phyloP scores from a whole-genome alignment of 2,329 filamentous ascomycete species.

The Xylaria sp. region DNA sequence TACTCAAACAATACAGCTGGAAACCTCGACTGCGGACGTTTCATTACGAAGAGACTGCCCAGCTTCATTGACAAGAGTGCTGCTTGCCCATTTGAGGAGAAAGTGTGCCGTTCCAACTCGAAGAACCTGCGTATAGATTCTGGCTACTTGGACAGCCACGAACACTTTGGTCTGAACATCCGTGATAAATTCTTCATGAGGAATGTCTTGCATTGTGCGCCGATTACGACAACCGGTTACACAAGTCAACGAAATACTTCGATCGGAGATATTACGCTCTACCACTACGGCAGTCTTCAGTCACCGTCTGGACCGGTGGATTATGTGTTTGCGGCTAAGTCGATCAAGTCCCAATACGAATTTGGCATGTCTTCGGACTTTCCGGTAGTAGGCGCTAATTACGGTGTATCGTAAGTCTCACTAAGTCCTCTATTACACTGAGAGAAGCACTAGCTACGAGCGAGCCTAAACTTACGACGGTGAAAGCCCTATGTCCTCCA shows the following conservation, averaged over 20 bases:
- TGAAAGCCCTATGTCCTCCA: neutral
- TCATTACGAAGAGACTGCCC: neutral
- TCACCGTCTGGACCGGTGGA: neutral
- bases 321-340: neutral
- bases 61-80: neutral
- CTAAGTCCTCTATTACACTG: neutral
- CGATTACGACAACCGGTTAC: constrained; percentile 13
- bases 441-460: no score
- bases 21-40: constrained; percentile 1
- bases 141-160: constrained; percentile 16
- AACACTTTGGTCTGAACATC: constrained; percentile 18
- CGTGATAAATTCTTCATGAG: constrained; percentile 8
- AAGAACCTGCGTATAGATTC: constrained; percentile 21
- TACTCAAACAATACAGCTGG: neutral
- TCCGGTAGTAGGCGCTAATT: neutral
- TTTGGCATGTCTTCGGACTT: neutral
- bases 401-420: neutral
- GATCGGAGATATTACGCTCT: constrained; percentile 1
- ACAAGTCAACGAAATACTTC: constrained; percentile 3
- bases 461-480: neutral
- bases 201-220: constrained; percentile 25
- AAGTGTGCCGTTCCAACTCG: constrained; percentile 6
- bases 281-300: constrained; percentile 17
- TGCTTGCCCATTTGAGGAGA: constrained; percentile 9
- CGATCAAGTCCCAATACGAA: constrained; percentile 11